These are phyloP conservation scores for Stentor coeruleus DNA, from an alignment of 73 alveolate genomes.

Conservation along the genomic window DNA sequence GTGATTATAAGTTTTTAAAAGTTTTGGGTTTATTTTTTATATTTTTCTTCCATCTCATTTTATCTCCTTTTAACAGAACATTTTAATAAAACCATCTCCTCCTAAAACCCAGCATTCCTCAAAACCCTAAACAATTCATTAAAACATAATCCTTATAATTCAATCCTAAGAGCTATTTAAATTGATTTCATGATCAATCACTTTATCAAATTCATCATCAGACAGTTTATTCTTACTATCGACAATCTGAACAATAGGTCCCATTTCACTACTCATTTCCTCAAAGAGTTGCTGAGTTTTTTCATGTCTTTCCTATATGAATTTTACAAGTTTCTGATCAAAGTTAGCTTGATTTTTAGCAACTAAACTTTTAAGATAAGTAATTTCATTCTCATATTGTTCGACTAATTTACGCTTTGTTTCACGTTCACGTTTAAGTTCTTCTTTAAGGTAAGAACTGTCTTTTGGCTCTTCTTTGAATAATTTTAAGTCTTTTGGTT, in stretches of 20 bases:
- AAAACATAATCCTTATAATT: too few relatives aligned
- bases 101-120: too few relatives aligned
- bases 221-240: not conserved
- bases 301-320: not conserved
- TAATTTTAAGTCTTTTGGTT: not conserved
- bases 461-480: not conserved
- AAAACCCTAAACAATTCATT: too few relatives aligned
- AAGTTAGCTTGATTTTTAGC: not conserved
- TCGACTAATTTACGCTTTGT: conserved; percentile 7
- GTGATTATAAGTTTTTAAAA: too few relatives aligned
- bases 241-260: conserved; percentile 14
- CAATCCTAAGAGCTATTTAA: too few relatives aligned
- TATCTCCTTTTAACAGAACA: too few relatives aligned
- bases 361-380: not conserved
- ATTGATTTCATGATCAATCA: conserved; percentile 5
- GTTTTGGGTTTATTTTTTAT: too few relatives aligned
- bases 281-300: not conserved
- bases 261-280: conserved; percentile 11
- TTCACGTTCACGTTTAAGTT: not conserved
- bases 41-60: too few relatives aligned
- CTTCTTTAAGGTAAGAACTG: not conserved
- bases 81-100: too few relatives aligned
- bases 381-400: not conserved
- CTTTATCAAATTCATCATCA: too few relatives aligned
- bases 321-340: not conserved